Percentiles rank a stretch among this genome's conserved stretches.
phyloP scores from a whole-genome alignment of 768 basidiomycete species.

The Suillus tomentosus region DNA sequence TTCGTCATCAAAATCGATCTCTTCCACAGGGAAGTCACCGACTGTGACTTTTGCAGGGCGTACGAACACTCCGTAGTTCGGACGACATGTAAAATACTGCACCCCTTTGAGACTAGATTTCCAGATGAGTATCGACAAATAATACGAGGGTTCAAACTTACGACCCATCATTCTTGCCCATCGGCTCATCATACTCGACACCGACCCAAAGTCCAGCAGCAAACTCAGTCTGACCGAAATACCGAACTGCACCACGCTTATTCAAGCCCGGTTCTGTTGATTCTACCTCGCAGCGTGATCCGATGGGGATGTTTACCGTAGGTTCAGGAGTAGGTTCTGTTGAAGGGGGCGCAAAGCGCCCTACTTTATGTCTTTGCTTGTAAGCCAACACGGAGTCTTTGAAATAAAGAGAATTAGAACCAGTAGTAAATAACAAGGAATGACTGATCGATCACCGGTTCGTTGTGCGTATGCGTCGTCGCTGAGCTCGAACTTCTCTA shows the following conservation, averaged over 20 bases:
- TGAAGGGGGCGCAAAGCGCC: constrained; percentile 74
- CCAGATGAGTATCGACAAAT: background rate
- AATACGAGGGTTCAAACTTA: constrained; percentile 44
- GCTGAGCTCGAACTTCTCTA: constrained; percentile 91
- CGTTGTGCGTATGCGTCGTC: constrained; percentile 79
- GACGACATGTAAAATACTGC: constrained; percentile 79
- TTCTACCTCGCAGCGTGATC: constrained; percentile 83
- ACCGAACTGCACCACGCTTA: constrained; percentile 85
- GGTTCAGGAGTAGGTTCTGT: constrained; percentile 33
- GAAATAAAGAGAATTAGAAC: constrained; percentile 13
- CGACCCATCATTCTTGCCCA: constrained; percentile 96
- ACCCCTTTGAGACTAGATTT: constrained; percentile 73
- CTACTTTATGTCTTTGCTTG: constrained; percentile 84
- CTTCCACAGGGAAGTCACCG: constrained; percentile 87
- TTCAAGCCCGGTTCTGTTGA: constrained; percentile 65
- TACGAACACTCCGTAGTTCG: constrained; percentile 84
- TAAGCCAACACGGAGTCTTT: constrained; percentile 88
- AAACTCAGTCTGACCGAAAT: constrained; percentile 80
- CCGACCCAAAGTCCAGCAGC: constrained; percentile 81
- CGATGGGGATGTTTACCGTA: constrained; percentile 56
- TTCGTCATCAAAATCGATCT: constrained; percentile 74
- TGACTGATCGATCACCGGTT: constrained; percentile 51
- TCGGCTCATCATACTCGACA: constrained; percentile 92
- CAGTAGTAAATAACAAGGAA: background rate
- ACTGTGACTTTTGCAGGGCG: constrained; percentile 77